Base-by-base conservation (phyloP, 2,329 filamentous ascomycete species). In the Gaeumannomyces sp. region DNA sequence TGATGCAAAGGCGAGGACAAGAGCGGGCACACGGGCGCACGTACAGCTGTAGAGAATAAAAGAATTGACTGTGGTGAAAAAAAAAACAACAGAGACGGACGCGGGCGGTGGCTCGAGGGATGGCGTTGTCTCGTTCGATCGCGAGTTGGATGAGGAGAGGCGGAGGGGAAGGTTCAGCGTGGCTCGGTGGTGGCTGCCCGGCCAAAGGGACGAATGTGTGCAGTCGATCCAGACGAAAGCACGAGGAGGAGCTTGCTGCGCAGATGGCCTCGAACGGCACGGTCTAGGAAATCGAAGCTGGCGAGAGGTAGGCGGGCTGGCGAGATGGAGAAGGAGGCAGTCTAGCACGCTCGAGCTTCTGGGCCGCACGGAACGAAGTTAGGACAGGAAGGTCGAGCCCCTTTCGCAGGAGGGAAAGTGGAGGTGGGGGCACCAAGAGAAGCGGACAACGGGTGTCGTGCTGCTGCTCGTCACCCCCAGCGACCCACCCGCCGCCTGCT, bases 381-480 rank as follows among this genome's bases (percentile, higher is more conserved):
- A 50, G 38, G 38, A 22, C 38, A 6, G 38, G 38, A 50, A 50
- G 38, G 66, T 58, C 45, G 67, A 60, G 59, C 62, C 61, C 63
- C 63, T 68, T 33, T 62, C 61, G 35, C n/a, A 62, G n/a, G 38
- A 53, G 35, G 22, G 60, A 60, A 60, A 50, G 60, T 57, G 56
- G 35, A 58, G 28, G 62, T 22, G 33, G 19, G 29, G 29, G 45
- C 45, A 53, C 45, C 45, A 53, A 53, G 45, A 53, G 45, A 53
- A 53, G 45, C 45, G 45, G 45, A 22, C 45, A 22, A 53, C 45
- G 45, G 45, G 45, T n/a, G 45, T 53, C 45, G 45, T 53, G 45
- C 45, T 53, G 45, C 45, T 35, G 53, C 56, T 64, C 62, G 56
- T 64, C 62, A 53, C 19, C 45, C 22, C 45, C 45, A 53, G 45